Percentiles rank a stretch among this genome's conserved stretches.
Conservation (phyloP, 495 filamentous ascomycete genomes). For the Pyrenopolyporus hunteri region DNA sequence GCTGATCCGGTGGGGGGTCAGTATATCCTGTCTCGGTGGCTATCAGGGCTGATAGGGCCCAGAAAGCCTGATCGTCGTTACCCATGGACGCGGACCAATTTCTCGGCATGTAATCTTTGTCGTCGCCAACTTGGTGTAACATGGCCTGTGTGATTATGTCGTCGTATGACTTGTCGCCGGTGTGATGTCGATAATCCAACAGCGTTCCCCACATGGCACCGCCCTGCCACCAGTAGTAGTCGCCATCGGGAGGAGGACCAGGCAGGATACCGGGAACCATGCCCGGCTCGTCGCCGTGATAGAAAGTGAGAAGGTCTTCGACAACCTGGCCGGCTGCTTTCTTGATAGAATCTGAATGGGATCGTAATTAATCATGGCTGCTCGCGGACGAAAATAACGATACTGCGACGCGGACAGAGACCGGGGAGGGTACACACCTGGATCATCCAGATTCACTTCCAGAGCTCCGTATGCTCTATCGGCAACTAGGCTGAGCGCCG, state of each 20-base stretch:
- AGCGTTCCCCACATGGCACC: conserved; percentile 66
- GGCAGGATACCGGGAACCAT: conserved; percentile 64
- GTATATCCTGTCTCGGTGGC: conserved; percentile 74
- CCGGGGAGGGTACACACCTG: conserved; percentile 38
- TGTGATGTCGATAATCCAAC: conserved; percentile 66
- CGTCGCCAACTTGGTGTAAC: conserved; percentile 58
- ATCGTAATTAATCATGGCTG: too few species aligned
- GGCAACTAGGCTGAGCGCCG: conserved; percentile 31
- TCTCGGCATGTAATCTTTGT: conserved; percentile 60
- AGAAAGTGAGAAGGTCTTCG: conserved; percentile 68
- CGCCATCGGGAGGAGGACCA: conserved; percentile 48
- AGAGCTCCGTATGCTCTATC: conserved; percentile 36
- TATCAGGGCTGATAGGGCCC: conserved; percentile 70
- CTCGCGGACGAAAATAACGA: too few species aligned
- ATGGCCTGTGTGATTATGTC: conserved; percentile 55
- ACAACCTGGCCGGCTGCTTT: conserved; percentile 65
- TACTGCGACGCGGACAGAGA: background rate
- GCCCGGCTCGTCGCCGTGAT: conserved; percentile 66
- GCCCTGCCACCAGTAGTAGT: conserved; percentile 80
- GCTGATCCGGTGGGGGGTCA: conserved; percentile 56
- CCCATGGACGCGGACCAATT: conserved; percentile 65
- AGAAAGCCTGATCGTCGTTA: conserved; percentile 80
- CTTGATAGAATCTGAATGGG: conserved; percentile 62
- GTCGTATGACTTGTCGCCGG: conserved; percentile 62
- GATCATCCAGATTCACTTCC: conserved; percentile 45